Evolutionary conservation across 2,329 filamentous ascomycete species (phyloP).

Genomic region (Penicillium frequentans): DNA sequence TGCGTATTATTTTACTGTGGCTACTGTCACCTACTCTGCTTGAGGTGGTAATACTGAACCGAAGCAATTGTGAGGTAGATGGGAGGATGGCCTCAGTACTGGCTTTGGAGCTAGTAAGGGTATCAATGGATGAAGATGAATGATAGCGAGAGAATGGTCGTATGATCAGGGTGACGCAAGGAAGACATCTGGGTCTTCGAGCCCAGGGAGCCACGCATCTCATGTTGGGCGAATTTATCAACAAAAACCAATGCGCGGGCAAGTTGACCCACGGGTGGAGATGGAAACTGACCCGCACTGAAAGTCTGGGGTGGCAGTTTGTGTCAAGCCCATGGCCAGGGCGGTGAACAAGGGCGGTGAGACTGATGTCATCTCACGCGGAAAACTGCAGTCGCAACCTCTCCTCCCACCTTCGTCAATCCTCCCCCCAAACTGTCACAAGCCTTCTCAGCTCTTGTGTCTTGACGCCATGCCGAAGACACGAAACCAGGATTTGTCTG

Average conservation of each 20-base stretch:
- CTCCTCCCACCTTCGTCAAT: not conserved
- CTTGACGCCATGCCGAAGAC: constrained; percentile 18
- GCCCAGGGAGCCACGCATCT: not conserved
- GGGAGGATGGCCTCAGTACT: not conserved
- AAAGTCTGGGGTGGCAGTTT: constrained; percentile 23
- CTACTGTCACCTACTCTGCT: not conserved
- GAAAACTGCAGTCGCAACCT: constrained; percentile 10
- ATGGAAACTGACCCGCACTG: constrained; percentile 17
- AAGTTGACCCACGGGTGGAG: constrained; percentile 23
- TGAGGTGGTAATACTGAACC: not conserved
- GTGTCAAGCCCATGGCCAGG: constrained; percentile 1
- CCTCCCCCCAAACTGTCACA: not conserved
- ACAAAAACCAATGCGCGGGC: constrained; percentile 4
- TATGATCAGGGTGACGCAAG: constrained; percentile 4
- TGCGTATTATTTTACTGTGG: not conserved
- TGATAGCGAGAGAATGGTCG: not conserved
- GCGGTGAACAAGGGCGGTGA: constrained; percentile 17
- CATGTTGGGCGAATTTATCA: constrained; percentile 9
- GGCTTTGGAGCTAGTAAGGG: not conserved
- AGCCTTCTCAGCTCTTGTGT: not conserved
- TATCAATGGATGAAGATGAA: not conserved
- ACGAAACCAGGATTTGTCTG: constrained; percentile 13
- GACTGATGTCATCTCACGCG: constrained; percentile 13
- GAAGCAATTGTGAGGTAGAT: constrained; percentile 2
- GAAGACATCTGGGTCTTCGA: not conserved